Conservation (phyloP, 148 eudicot species). For the Bassia scoparia region DNA sequence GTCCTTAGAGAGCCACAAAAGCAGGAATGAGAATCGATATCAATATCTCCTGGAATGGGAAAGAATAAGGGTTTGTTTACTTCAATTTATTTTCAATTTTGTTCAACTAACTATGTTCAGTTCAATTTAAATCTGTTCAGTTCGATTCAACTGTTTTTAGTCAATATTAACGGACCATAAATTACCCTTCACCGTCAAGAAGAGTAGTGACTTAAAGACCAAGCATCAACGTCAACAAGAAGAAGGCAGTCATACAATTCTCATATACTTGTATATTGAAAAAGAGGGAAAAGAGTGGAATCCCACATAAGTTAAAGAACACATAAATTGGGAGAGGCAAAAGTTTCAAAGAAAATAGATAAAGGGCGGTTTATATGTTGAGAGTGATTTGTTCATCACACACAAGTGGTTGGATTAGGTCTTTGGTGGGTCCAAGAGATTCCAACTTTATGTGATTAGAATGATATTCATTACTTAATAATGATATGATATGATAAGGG, state of each 20-base stretch:
- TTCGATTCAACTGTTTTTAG: too few relatives aligned
- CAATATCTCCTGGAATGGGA: too few relatives aligned
- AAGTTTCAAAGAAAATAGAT: background rate
- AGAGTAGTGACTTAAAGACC: background rate
- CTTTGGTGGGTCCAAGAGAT: constrained; percentile 30
- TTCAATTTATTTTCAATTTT: too few relatives aligned
- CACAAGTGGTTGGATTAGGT: constrained; percentile 36
- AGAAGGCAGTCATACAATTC: background rate
- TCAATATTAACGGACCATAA: too few relatives aligned
- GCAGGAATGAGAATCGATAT: too few relatives aligned
- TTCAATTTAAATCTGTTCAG: too few relatives aligned
- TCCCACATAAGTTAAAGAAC: background rate
- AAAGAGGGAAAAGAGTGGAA: background rate
- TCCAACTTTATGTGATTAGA: constrained; percentile 26
- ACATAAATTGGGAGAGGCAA: background rate
- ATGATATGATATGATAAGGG: background rate
- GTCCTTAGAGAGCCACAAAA: too few relatives aligned
- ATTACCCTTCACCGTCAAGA: too few relatives aligned
- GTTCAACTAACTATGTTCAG: too few relatives aligned
- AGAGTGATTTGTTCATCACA: constrained; percentile 20
- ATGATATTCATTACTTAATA: constrained; percentile 17
- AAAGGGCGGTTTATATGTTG: constrained; percentile 1
- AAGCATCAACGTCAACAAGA: background rate
- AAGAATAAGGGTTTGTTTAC: too few relatives aligned
- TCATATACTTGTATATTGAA: background rate